A percentile compares a stretch with the other conserved stretches of the same genome.
Conservation (phyloP, 2,329 filamentous ascomycete species). For the Arthrobotrys pseudoclavata region DNA sequence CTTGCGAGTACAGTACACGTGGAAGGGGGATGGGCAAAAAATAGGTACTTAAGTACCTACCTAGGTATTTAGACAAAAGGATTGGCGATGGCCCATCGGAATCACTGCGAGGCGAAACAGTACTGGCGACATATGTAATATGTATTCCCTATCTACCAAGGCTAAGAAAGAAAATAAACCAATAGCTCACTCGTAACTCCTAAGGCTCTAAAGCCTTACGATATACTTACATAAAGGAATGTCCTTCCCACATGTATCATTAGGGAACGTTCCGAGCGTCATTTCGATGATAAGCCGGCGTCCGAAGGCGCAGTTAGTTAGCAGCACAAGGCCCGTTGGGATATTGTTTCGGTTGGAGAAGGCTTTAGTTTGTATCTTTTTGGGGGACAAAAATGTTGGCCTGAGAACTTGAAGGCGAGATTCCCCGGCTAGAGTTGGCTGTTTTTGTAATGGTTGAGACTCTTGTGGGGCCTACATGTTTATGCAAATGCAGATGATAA, state of each 20-base stretch:
- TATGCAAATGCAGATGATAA: constrained; percentile 16
- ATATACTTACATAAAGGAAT: constrained; percentile 6
- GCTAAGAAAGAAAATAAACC: background rate
- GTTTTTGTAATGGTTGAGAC: background rate
- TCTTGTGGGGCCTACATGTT: background rate
- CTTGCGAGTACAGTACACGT: background rate
- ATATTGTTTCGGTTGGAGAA: constrained; percentile 6
- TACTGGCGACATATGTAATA: too few species aligned
- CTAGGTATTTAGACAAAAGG: background rate
- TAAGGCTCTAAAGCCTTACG: background rate
- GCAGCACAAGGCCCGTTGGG: background rate
- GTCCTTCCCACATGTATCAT: background rate
- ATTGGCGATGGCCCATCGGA: background rate
- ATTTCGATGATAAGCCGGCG: constrained; percentile 9
- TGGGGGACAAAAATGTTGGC: constrained; percentile 3
- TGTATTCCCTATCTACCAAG: background rate
- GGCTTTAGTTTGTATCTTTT: background rate
- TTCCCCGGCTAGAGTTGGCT: background rate
- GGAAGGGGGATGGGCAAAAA: background rate
- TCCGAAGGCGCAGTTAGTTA: constrained; percentile 1
- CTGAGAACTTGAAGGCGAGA: too few species aligned
- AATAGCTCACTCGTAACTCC: too few species aligned
- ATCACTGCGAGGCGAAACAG: constrained; percentile 10
- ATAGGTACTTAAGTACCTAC: too few species aligned
- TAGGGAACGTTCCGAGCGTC: constrained; percentile 11